Base-by-base conservation (phyloP, 306 rosid species). In the Citrullus mucosospermus region DNA sequence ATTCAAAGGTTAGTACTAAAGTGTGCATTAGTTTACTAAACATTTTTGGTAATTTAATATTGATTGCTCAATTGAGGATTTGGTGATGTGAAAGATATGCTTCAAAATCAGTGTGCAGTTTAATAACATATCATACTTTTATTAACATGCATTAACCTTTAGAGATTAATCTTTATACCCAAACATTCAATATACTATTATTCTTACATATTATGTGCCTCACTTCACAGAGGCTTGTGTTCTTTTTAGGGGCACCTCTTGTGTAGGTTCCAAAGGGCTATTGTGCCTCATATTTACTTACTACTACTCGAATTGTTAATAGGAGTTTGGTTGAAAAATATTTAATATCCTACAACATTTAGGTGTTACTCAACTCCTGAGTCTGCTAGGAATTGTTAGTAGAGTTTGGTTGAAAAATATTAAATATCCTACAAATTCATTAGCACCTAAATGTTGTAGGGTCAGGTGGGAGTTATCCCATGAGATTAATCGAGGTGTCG, bases 1-100 rank as follows among this genome's bases (percentile, higher is more conserved):
- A 92, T 61, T 90, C 98, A 3, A 94, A 94, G 97, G 98, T 93
- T 44, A 43, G 76, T 44, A 20, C 76, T 20, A 6, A 43, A 22
- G 76, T 38, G 46, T 66, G 51, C 53, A 69, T 20, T 20, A 44
- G 36, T 69, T 39, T 22, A 69, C 5, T 6, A 6, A 12, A 18
- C 28, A 43, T 22, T 38, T 53, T 44, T 41, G 56, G 56, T 69
- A 43, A 20, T 69, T n/a, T 69, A 13, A 9, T 39, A 67, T 11
- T 44, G 30, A 39, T 67, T 32, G 69, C 20, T 32, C 69, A 63
- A 32, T 63, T 67, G 53, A 22, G 3, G 69, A 63, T 63, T 15
- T 15, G 15, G 44, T 67, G 32, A 9, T 67, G 74, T 18, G 32
- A 67, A 18, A 67, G 16, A 10, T 30, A 67, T 39, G 9, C 53